phyloP scores from a whole-genome alignment of 768 basidiomycete genomes.

The Russula sp. region DNA sequence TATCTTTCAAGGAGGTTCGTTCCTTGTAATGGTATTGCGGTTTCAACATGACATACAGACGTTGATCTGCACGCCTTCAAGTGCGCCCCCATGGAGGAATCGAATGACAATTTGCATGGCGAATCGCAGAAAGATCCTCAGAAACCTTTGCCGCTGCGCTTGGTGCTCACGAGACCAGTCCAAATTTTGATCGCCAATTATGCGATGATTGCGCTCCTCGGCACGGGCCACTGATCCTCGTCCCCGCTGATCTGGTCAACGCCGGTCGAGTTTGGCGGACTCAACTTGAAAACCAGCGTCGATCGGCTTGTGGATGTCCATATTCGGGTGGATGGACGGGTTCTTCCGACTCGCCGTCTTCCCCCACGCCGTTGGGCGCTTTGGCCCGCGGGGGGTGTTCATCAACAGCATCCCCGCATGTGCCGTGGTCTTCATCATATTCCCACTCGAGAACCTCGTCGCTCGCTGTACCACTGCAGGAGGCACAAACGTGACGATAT shows the following conservation, averaged over 20 bases:
- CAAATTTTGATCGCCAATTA: constrained; percentile 40
- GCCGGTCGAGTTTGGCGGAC: constrained; percentile 37
- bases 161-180: constrained; percentile 31
- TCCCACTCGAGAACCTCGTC: constrained; percentile 24
- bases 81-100: not conserved
- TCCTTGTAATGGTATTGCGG: too few relatives aligned
- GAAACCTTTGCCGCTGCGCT: constrained; percentile 29
- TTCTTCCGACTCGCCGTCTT: constrained; percentile 34
- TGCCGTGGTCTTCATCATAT: constrained; percentile 24
- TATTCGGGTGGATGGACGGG: constrained; percentile 33
- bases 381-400: constrained; percentile 33
- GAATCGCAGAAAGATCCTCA: too few relatives aligned
- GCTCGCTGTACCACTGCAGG: not conserved
- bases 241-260: constrained; percentile 42
- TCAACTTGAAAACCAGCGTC: constrained; percentile 31
- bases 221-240: too few relatives aligned
- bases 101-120: too few relatives aligned
- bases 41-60: too few relatives aligned
- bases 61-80: not conserved
- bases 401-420: constrained; percentile 23
- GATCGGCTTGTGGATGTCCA: constrained; percentile 34
- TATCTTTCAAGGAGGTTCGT: too few relatives aligned
- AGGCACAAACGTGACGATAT: not conserved
- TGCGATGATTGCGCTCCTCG: constrained; percentile 35
- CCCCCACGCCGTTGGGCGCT: constrained; percentile 29